Evolutionary conservation across 805 yeast genomes (phyloP).

Genomic region (Isabelozyma pseudorhagii): DNA sequence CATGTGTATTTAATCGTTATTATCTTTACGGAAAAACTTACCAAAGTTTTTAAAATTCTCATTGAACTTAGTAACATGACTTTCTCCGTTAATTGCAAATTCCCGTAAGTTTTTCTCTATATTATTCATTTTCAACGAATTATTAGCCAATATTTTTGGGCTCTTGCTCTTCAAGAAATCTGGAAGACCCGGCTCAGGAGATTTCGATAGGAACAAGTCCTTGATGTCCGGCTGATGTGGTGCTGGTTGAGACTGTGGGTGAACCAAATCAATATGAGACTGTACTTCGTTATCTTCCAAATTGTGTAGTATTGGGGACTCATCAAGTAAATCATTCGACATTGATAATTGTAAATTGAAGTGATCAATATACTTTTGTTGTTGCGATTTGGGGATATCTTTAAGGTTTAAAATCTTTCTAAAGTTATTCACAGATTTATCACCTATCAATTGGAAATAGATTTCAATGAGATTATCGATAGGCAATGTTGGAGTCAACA

Average conservation of each 20-base stretch:
- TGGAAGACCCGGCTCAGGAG: slow-evolving; percentile 1
- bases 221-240: slow-evolving; percentile 1
- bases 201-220: not conserved
- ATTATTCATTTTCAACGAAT: slow-evolving; percentile 37
- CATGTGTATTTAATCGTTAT: slow-evolving; percentile 1
- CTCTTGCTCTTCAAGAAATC: not conserved
- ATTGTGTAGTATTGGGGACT: slow-evolving; percentile 27
- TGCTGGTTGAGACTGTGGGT: not conserved
- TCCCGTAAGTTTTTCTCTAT: slow-evolving; percentile 44
- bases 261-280: not conserved
- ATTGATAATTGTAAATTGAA: slow-evolving; percentile 34
- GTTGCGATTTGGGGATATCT: slow-evolving; percentile 39
- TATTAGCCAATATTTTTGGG: slow-evolving; percentile 12
- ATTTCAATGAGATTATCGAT: slow-evolving; percentile 55
- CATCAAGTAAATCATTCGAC: slow-evolving; percentile 21
- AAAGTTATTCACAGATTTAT: slow-evolving; percentile 60
- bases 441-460: slow-evolving; percentile 67
- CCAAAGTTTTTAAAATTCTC: slow-evolving; percentile 66
- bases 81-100: slow-evolving; percentile 51
- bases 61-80: slow-evolving; percentile 58
- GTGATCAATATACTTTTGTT: slow-evolving; percentile 30
- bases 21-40: slow-evolving; percentile 43
- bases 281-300: slow-evolving; percentile 24
- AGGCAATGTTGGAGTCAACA: slow-evolving; percentile 65
- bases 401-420: slow-evolving; percentile 62